phyloP scores from a whole-genome alignment of 352 stramenopile genomes.

The Halophytophthora polymorphica region DNA sequence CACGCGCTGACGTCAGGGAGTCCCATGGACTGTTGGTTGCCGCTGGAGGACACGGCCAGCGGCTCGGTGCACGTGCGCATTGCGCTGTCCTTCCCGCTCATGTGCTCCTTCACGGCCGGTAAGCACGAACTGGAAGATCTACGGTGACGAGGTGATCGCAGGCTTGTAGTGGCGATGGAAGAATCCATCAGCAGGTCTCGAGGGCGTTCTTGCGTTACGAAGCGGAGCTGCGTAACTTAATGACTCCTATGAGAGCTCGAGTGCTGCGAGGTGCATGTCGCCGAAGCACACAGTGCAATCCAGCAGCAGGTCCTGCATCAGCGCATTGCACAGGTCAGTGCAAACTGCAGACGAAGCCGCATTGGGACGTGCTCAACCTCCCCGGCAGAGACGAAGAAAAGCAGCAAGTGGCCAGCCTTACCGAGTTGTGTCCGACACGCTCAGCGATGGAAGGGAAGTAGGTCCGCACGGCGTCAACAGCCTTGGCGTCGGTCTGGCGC shows the following conservation, averaged over 20 bases:
- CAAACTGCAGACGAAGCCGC: too few relatives aligned
- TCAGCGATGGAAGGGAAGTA: conserved; percentile 67
- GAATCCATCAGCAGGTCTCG: too few relatives aligned
- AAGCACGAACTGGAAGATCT: conserved; percentile 20
- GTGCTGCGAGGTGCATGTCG: conserved; percentile 31
- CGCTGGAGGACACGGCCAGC: conserved; percentile 52
- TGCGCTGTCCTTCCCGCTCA: conserved; percentile 76
- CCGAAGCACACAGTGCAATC: conserved; percentile 53
- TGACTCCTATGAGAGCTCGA: conserved; percentile 14
- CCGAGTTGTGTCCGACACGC: conserved; percentile 34
- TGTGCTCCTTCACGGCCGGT: conserved; percentile 55
- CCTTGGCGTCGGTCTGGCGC: conserved; percentile 51
- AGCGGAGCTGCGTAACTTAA: too few relatives aligned
- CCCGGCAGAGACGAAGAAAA: background rate
- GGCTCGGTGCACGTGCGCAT: conserved; percentile 58
- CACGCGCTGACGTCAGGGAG: conserved; percentile 50
- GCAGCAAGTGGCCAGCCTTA: conserved; percentile 9
- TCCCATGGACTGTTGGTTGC: conserved; percentile 68
- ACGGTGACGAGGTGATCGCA: conserved; percentile 1
- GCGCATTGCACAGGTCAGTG: background rate
- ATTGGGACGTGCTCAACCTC: background rate
- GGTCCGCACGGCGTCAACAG: conserved; percentile 45
- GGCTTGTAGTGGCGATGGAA: too few relatives aligned
- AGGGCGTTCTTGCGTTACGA: too few relatives aligned
- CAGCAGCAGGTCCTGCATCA: conserved; percentile 22